Base-by-base conservation (phyloP, 306 rosid species). In the Dryas octopetala region DNA sequence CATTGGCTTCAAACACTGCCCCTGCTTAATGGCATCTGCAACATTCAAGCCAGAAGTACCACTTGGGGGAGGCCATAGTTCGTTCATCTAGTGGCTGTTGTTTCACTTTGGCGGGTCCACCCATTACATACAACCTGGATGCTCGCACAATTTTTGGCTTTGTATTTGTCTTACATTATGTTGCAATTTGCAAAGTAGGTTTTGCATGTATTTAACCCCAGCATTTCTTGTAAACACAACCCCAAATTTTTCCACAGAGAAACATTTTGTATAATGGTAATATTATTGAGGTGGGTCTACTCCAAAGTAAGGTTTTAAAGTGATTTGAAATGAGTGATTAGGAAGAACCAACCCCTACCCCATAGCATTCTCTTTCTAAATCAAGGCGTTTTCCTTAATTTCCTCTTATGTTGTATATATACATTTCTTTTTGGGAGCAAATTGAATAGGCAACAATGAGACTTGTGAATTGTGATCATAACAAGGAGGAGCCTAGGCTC, bases 11-110 rank as follows among this genome's bases (percentile, higher is more conserved):
- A 78, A 71, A 70, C 83, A 87, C 71, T 95, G 97, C 73, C 89
- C 96, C 12, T 75, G 78, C 86, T 76, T 95, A 83, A 76, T 49
- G 55, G 88, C 80, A 70, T 76, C 89, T 51, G 86, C 88, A 23
- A 88, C 81, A 80, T 91, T 87, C 83, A 88, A 81, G 89, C 97
- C 97, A 68, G 87, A 90, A 82, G 83, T 89, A 52, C 98, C 96
- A 44, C 88, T 91, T 0, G 91, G 96, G 10, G 97, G 98, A 89
- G 98, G 96, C 60, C 89, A 89, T 70, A 88, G 80, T 69, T 86
- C 90, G 17, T 95, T 90, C 87, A 46, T 81, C 57, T 90, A 85
- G 84, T 51, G 28, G 4, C 48, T 40, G 4, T n/a, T 4, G 57
- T 61, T 52, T 16, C 49, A 10, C 23, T 47, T 43, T 47, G 62